Percentiles rank a stretch among this genome's conserved stretches.
phyloP scores from a whole-genome alignment of 2,329 filamentous ascomycete species.

The Pseudogymnoascus pannorum region DNA sequence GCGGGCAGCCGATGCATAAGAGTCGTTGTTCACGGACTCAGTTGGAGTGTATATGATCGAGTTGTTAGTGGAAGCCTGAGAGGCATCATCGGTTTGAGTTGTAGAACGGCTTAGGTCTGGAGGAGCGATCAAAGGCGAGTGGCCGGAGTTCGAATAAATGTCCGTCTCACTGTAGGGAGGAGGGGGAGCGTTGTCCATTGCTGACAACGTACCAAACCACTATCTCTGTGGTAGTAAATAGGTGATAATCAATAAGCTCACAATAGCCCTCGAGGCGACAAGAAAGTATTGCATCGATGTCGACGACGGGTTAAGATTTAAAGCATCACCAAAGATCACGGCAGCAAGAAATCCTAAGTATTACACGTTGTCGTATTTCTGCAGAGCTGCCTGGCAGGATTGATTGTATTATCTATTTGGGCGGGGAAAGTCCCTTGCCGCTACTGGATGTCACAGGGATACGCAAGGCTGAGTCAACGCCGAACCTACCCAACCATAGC shows the following conservation, averaged over 20 bases:
- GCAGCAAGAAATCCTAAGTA: neutral
- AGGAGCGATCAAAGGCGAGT: constrained; percentile 21
- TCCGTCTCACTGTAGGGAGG: constrained; percentile 53
- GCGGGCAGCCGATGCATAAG: constrained; percentile 29
- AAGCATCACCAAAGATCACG: constrained; percentile 4
- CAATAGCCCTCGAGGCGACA: neutral
- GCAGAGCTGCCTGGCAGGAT: constrained; percentile 6
- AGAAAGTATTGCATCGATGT: neutral
- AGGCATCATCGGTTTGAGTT: constrained; percentile 31
- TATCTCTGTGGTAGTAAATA: neutral
- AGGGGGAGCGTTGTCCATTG: constrained; percentile 37
- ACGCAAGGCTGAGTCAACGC: constrained; percentile 4
- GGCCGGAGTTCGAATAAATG: constrained; percentile 40
- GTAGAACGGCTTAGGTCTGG: constrained; percentile 17
- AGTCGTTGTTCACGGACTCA: neutral
- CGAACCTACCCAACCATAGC: neutral
- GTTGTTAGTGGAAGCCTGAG: constrained; percentile 24
- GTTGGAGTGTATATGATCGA: constrained; percentile 24
- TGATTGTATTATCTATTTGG: constrained; percentile 6
- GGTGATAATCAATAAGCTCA: neutral
- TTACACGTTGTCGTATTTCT: constrained; percentile 4
- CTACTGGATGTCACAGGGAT: neutral
- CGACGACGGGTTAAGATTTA: neutral
- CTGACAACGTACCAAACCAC: neutral
- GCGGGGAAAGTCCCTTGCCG: constrained; percentile 5